These are phyloP conservation scores for Cytospora piceae DNA, from an alignment of 2,329 filamentous ascomycete genomes.

Conservation along the genomic window DNA sequence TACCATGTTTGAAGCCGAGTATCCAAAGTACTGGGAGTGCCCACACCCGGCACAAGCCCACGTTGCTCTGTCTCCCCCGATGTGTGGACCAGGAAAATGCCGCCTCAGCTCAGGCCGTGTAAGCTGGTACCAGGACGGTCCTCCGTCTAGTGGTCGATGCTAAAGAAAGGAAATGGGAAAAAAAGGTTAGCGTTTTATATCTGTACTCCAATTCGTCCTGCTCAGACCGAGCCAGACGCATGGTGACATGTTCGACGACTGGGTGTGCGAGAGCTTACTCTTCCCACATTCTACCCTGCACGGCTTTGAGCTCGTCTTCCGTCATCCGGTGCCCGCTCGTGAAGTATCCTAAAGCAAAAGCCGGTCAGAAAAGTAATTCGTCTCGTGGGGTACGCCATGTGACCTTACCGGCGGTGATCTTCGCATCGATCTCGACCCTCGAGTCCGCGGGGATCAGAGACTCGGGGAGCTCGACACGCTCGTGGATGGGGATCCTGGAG, in stretches of 20 bases:
- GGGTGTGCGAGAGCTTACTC: constrained; percentile 56
- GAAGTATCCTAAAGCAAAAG: constrained; percentile 62
- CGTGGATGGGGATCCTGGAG: constrained; percentile 76
- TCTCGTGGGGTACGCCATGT: background rate
- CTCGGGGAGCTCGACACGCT: constrained; percentile 89
- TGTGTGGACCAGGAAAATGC: background rate
- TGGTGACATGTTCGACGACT: background rate
- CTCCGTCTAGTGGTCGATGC: constrained; percentile 34
- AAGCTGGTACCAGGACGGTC: constrained; percentile 46
- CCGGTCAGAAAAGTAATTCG: constrained; percentile 15
- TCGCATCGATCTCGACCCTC: constrained; percentile 97
- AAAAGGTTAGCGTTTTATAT: constrained; percentile 36
- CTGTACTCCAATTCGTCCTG: constrained; percentile 2
- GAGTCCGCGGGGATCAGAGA: constrained; percentile 94
- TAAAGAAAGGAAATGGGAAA: constrained; percentile 14
- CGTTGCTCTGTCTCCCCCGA: background rate
- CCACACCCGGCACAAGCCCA: background rate
- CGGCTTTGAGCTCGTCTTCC: constrained; percentile 79
- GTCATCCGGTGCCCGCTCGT: constrained; percentile 90
- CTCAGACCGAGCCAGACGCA: constrained; percentile 16
- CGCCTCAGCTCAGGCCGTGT: constrained; percentile 1
- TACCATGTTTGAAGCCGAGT: background rate
- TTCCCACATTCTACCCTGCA: constrained; percentile 91
- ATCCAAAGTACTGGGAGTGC: constrained; percentile 1
- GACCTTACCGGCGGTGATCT: constrained; percentile 84